Conservation (phyloP, 257 asterid species). For the Solanum medicagineum region DNA sequence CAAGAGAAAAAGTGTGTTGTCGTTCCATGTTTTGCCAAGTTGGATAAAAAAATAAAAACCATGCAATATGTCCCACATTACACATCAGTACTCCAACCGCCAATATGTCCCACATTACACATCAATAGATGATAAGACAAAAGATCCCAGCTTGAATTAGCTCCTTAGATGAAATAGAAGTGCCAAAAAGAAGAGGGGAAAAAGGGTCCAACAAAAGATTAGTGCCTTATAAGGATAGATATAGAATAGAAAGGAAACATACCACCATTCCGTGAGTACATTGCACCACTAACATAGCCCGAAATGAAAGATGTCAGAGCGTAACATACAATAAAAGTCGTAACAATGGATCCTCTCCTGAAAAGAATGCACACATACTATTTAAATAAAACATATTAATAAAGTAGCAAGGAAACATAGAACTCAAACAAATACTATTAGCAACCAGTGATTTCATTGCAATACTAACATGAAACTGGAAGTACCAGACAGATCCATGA, state of each 20-base stretch:
- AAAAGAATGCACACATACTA: background rate
- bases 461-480: background rate
- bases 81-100: background rate
- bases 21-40: background rate
- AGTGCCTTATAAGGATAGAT: background rate
- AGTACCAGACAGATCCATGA: background rate
- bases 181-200: background rate
- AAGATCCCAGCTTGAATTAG: background rate
- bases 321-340: conserved; percentile 48
- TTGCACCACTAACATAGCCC: conserved; percentile 58
- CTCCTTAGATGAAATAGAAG: background rate
- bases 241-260: conserved; percentile 4
- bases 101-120: background rate
- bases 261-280: conserved; percentile 62
- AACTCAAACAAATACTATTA: background rate
- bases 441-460: background rate
- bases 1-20: background rate
- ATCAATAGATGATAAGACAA: background rate
- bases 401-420: background rate
- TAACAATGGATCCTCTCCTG: conserved; percentile 58
- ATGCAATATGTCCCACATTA: background rate
- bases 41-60: background rate
- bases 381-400: background rate
- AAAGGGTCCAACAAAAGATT: background rate
- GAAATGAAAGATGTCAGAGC: conserved; percentile 56